Base-by-base conservation (phyloP, 2,329 filamentous ascomycete genomes). In the Ophiosphaerella narmari region DNA sequence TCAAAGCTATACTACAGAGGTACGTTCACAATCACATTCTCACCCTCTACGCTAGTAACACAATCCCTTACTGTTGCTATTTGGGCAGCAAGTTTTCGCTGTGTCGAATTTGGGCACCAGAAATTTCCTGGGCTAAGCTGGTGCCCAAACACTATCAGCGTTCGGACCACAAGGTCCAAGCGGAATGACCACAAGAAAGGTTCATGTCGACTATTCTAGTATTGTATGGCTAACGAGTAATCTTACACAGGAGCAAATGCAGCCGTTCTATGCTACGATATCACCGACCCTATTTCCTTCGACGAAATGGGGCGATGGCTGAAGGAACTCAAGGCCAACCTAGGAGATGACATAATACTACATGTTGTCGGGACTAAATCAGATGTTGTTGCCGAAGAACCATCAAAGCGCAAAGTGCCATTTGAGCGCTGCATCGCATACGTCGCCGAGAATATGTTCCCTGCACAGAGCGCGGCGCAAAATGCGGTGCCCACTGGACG, bases 391-490 rank as follows among this genome's bases (percentile, higher is more conserved):
- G 87, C 91, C 35, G 82, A 88, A 62, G 91, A 97, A 55, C 91
- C 93, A 5, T 81, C 82, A 5, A 80, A 81, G 54, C 86, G 93
- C 47, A 86, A 92, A 68, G 91, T 99, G 5, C 90, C 92, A 16
- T 97, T 97, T 71, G 93, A 99, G 75, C 85, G 90, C 57, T 97
- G 92, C 71, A 96, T 97, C 67, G 91, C 90, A 40, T 99, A 97
- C 74, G 91, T 97, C 34, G 92, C 91, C 23, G 91, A 97, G 74
- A 90, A 96, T 70, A 82, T 96, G 2, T 89, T 89, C 47, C 90
- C 91, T 0, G 84, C 85, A 24, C 88, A 12, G n/a, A 33, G 7
- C 11, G 29, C 36, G 13, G 26, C 35, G 39, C 43, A 32, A 34
- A 14, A 36, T 6, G 21, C 16, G 14, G 18, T 35, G 11, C 43